Conservation (phyloP, 768 basidiomycete genomes). For the Boletus vermiculosoides region DNA sequence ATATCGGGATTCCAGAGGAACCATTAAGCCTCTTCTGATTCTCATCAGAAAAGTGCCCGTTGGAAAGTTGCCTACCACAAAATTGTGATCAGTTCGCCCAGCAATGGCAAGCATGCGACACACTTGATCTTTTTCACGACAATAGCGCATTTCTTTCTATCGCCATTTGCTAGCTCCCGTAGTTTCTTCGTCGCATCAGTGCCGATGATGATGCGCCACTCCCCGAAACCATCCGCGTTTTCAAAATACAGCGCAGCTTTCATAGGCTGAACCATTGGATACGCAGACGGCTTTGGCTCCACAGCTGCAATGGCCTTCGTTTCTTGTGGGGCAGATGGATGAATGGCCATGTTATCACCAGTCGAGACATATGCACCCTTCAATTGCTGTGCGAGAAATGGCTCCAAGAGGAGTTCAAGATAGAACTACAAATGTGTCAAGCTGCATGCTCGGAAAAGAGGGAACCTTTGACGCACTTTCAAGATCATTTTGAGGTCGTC, state of each 20-base stretch:
- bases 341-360: background rate
- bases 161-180: conserved; percentile 44
- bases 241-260: conserved; percentile 62
- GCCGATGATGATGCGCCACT: conserved; percentile 60
- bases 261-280: conserved; percentile 53
- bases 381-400: conserved; percentile 10
- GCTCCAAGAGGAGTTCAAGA: conserved; percentile 21
- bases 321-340: background rate
- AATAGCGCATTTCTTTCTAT: conserved; percentile 48
- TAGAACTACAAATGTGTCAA: conserved; percentile 23
- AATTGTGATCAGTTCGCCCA: background rate
- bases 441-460: background rate
- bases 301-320: background rate
- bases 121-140: conserved; percentile 71
- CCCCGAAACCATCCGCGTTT: conserved; percentile 57
- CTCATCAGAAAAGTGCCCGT: conserved; percentile 65
- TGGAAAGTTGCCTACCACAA: conserved; percentile 57
- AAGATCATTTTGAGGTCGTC: conserved; percentile 27
- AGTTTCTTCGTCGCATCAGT: conserved; percentile 49
- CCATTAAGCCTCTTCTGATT: conserved; percentile 63
- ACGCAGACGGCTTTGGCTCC: conserved; percentile 21
- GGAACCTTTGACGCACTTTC: conserved; percentile 20
- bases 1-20: conserved; percentile 52
- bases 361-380: conserved; percentile 11
- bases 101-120: conserved; percentile 8